A percentile compares a stretch with the other conserved stretches of the same genome.
These are phyloP conservation scores for Cercospora berteroae DNA, from an alignment of 2,329 filamentous ascomycete species.

Conservation along the genomic window DNA sequence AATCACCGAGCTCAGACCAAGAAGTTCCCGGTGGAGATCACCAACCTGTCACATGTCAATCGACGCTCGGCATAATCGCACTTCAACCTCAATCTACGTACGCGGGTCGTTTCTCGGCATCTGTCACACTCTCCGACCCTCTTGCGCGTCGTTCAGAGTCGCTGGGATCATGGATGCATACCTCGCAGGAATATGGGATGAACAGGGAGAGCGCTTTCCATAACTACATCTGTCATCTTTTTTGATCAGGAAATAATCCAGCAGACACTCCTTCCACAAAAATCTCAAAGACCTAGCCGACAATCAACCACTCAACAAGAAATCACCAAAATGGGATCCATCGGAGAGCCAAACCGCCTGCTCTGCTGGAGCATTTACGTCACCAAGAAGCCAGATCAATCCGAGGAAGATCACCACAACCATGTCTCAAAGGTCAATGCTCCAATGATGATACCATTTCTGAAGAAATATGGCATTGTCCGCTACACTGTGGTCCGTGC, in stretches of 20 bases:
- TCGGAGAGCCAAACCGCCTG: conserved; percentile 8
- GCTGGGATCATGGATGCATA: background rate
- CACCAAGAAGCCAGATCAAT: conserved; percentile 6
- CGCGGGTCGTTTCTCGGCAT: background rate
- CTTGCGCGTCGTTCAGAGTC: background rate
- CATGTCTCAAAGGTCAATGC: conserved; percentile 15
- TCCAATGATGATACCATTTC: conserved; percentile 15
- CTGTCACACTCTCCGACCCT: background rate
- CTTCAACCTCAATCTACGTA: background rate
- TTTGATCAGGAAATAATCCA: background rate
- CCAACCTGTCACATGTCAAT: background rate
- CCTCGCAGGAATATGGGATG: background rate
- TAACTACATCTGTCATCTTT: background rate
- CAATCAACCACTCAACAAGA: background rate
- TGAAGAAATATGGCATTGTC: conserved; percentile 17
- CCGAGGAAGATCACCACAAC: conserved; percentile 9
- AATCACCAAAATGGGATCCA: conserved; percentile 6
- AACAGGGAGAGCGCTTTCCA: background rate
- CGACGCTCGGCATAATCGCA: background rate
- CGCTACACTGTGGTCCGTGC: conserved; percentile 12
- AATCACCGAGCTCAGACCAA: background rate
- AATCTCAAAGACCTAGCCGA: background rate
- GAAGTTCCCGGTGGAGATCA: background rate
- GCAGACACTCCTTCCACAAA: background rate
- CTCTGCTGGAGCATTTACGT: conserved; percentile 16